These are phyloP conservation scores for Globisporangium takayamanum DNA, from an alignment of 352 stramenopile genomes.

Conservation along the genomic window DNA sequence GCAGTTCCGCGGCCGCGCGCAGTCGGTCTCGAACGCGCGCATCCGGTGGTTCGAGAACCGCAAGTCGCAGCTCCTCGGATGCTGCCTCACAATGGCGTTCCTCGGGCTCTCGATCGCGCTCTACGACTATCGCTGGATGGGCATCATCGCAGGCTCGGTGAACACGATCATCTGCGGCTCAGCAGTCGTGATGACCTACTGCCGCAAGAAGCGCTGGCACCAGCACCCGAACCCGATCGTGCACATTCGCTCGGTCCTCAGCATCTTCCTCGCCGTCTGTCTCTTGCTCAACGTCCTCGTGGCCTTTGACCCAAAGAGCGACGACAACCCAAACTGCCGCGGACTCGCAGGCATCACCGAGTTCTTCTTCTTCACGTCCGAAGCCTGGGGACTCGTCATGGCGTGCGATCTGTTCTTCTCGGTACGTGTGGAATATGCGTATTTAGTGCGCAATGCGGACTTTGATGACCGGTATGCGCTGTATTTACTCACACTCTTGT, in stretches of 20 bases:
- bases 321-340: constrained; percentile 42
- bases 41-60: constrained; percentile 88
- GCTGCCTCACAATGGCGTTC: constrained; percentile 82
- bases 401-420: constrained; percentile 85
- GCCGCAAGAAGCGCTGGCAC: constrained; percentile 84
- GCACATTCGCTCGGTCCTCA: constrained; percentile 76
- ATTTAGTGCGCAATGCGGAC: background rate
- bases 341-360: constrained; percentile 78
- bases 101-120: constrained; percentile 79
- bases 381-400: constrained; percentile 86
- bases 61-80: constrained; percentile 83
- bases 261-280: constrained; percentile 82
- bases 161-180: constrained; percentile 85
- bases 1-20: constrained; percentile 73
- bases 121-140: constrained; percentile 86
- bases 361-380: constrained; percentile 87
- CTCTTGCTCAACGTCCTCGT: constrained; percentile 80
- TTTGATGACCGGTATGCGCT: background rate
- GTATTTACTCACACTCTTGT: background rate
- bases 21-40: constrained; percentile 58
- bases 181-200: constrained; percentile 85
- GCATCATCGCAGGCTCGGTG: constrained; percentile 79
- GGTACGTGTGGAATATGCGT: constrained; percentile 6
- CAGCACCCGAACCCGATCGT: constrained; percentile 88
- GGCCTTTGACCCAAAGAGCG: constrained; percentile 57